These are phyloP conservation scores for Mycena pura DNA, from an alignment of 768 basidiomycete species.

Conservation along the genomic window DNA sequence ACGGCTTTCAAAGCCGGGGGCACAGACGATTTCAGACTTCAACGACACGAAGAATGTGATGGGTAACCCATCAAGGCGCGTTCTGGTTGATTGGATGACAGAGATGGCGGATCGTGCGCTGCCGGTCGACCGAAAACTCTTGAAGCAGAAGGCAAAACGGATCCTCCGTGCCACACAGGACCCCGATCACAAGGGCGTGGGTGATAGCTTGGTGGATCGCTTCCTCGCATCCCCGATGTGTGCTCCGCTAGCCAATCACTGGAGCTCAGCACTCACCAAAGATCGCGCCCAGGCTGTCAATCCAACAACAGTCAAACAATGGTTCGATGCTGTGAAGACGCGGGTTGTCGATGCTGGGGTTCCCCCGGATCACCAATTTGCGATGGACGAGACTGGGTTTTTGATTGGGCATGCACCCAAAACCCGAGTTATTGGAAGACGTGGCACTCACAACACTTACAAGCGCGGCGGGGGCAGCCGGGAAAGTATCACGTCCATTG, in stretches of 20 bases:
- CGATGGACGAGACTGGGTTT: slow-evolving; percentile 31
- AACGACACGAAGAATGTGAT: background rate
- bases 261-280: background rate
- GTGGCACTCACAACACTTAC: slow-evolving; percentile 15
- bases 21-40: background rate
- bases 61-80: background rate
- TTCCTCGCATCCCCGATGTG: background rate
- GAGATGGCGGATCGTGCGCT: background rate
- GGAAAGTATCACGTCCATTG: slow-evolving; percentile 4
- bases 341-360: slow-evolving; percentile 5
- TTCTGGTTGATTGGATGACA: background rate
- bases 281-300: slow-evolving; percentile 25
- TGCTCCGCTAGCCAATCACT: background rate
- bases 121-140: background rate
- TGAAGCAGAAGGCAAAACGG: background rate
- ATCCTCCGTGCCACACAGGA: background rate
- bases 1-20: background rate
- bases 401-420: slow-evolving; percentile 17
- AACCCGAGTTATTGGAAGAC: slow-evolving; percentile 22
- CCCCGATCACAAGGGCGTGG: background rate
- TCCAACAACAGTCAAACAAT: slow-evolving; percentile 15
- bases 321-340: slow-evolving; percentile 27
- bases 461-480: slow-evolving; percentile 19
- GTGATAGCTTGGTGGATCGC: background rate
- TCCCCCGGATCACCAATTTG: slow-evolving; percentile 5